Base-by-base conservation (phyloP, 352 stramenopile species). In the Globisporangium takayamanum region DNA sequence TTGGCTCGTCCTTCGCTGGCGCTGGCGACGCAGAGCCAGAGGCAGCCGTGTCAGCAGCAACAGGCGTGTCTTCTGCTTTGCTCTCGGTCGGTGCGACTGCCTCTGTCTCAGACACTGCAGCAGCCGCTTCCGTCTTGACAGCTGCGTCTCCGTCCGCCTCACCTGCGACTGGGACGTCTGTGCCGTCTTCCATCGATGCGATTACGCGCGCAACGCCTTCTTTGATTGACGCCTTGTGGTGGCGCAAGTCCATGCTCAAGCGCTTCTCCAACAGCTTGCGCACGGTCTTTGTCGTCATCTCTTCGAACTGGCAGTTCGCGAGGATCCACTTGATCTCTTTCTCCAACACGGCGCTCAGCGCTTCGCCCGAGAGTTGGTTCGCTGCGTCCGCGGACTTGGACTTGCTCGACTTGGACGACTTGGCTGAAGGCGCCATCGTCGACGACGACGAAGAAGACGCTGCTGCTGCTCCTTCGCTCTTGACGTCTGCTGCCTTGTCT, bases 261-360 rank as follows among this genome's bases (percentile, higher is more conserved):
- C 80, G 78, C 48, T 87, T 68, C 51, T 92, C 78, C 0, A 94
- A 68, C 59, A 88, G 45, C 55, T 90, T 89, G 37, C 84, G 69
- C 50, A 94, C 74, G 10, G 72, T 94, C 57, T 88, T 88, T 6
- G 84, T 94, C 4, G 84, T 94, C 73, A 94, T 88, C 53, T 90
- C 80, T 30, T 94, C 82, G 54, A 92, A 88, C 39, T 79, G 72
- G 50, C 75, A 88, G 49, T 91, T 91, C 3, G 74, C 66, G 1
- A 94, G 61, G 48, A 94, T 89, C 74, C 78, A 87, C 15, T 80
- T 77, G 53, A 94, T 94, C 61, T 92, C 82, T 37, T 77, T 79
- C 56, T 94, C 84, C 11, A 94, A 61, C 12, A 88, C 53, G 3
- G 70, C 73, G 25, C 67, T 81, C 2, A 94, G 59, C 37, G 65